Conservation (phyloP, 2,329 filamentous ascomycete genomes). For the Macroventuria anomochaeta region DNA sequence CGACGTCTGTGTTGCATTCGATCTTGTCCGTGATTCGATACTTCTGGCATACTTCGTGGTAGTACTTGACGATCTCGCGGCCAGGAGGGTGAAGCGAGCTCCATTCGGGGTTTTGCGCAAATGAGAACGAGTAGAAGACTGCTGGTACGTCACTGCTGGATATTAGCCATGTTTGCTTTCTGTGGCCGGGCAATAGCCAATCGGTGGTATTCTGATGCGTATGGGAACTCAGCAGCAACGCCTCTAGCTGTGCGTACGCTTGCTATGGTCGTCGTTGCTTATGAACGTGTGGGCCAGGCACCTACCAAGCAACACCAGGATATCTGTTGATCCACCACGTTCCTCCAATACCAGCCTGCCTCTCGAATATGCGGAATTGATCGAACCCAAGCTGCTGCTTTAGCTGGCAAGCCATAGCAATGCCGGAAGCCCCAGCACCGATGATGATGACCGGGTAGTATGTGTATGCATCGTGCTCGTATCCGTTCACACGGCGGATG, state of each 20-base stretch:
- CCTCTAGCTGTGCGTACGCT: not conserved
- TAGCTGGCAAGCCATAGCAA: slow-evolving; percentile 66
- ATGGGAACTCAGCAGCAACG: not conserved
- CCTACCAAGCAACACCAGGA: slow-evolving; percentile 51
- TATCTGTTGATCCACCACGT: slow-evolving; percentile 71
- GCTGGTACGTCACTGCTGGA: slow-evolving; percentile 55
- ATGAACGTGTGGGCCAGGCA: not conserved
- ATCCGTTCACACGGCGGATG: slow-evolving; percentile 48
- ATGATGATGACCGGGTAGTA: slow-evolving; percentile 62
- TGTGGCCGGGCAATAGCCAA: not conserved
- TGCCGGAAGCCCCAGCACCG: slow-evolving; percentile 67
- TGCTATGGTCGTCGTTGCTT: not conserved
- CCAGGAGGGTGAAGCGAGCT: slow-evolving; percentile 57
- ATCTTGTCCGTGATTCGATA: slow-evolving; percentile 64
- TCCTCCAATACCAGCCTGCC: slow-evolving; percentile 64
- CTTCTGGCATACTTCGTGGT: slow-evolving; percentile 60
- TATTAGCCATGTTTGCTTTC: slow-evolving; percentile 18
- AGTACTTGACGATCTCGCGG: slow-evolving; percentile 59
- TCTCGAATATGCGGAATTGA: slow-evolving; percentile 67
- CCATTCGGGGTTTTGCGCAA: slow-evolving; percentile 61
- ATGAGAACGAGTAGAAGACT: slow-evolving; percentile 63
- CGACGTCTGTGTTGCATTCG: slow-evolving; percentile 64
- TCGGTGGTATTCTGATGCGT: not conserved
- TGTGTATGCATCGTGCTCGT: slow-evolving; percentile 49
- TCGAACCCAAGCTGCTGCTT: slow-evolving; percentile 64